phyloP scores from a whole-genome alignment of 1,284 basidiomycete species.

The Malassezia furfur region DNA sequence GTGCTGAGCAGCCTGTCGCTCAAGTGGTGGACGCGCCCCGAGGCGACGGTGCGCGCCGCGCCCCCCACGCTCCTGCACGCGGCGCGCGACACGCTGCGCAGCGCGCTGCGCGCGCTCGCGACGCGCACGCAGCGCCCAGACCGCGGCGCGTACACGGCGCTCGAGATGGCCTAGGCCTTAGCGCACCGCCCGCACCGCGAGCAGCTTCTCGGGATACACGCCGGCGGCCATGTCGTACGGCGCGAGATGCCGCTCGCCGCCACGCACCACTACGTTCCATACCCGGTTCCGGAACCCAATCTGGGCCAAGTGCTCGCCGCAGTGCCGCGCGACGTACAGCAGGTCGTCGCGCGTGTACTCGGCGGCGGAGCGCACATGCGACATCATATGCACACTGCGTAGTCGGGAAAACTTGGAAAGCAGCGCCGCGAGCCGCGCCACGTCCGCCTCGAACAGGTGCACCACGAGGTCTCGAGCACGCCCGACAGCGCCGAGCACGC shows the following conservation, averaged over 20 bases:
- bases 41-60: not conserved
- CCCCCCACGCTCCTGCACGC: not conserved
- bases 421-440: slow-evolving; percentile 19
- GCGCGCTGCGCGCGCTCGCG: too few relatives aligned
- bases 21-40: slow-evolving; percentile 51
- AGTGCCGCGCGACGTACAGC: not conserved
- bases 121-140: too few relatives aligned
- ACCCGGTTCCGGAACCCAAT: slow-evolving; percentile 43
- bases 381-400: slow-evolving; percentile 30
- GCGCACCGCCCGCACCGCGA: slow-evolving; percentile 25
- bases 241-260: slow-evolving; percentile 11
- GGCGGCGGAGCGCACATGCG: slow-evolving; percentile 9
- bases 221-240: slow-evolving; percentile 34
- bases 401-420: slow-evolving; percentile 24
- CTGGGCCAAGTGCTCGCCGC: slow-evolving; percentile 24
- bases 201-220: slow-evolving; percentile 31
- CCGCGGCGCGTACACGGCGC: not conserved
- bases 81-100: not conserved
- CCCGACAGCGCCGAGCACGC: slow-evolving; percentile 17
- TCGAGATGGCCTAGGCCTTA: slow-evolving; percentile 10
- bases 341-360: not conserved
- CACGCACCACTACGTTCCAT: slow-evolving; percentile 26
- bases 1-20: slow-evolving; percentile 79
- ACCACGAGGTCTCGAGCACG: slow-evolving; percentile 32
- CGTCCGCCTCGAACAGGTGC: slow-evolving; percentile 36